Evolutionary conservation across 164 flowering plant genomes (phyloP).

Genomic region (Litsea cubeba): DNA sequence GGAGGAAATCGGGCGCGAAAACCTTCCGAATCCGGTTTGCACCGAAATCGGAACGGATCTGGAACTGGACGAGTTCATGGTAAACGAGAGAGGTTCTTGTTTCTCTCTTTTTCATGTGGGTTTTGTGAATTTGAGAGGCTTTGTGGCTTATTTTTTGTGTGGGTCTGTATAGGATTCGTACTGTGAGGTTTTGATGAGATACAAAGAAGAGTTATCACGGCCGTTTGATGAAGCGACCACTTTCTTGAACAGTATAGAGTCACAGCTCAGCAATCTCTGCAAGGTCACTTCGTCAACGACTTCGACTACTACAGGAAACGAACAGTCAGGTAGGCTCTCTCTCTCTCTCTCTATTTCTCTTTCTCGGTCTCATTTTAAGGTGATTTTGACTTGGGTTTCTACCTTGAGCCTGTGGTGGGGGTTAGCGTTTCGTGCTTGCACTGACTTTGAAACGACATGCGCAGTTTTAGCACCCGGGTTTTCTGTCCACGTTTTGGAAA

Average conservation of each 20-base stretch:
- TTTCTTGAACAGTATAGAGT: conserved; percentile 52
- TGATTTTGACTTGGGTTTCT: not conserved
- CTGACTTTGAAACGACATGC: not conserved
- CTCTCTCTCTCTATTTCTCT: not conserved
- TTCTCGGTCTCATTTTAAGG: not conserved
- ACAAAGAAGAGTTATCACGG: conserved; percentile 59
- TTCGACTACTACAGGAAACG: conserved; percentile 1
- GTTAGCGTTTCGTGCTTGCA: too few relatives aligned
- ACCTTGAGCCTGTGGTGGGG: not conserved
- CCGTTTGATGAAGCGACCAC: conserved; percentile 73
- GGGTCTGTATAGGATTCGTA: conserved; percentile 39
- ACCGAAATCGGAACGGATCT: conserved; percentile 56
- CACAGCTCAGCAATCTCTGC: conserved; percentile 60
- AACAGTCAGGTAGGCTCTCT: conserved; percentile 18
- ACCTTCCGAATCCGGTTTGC: conserved; percentile 14
- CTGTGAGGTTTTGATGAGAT: conserved; percentile 53
- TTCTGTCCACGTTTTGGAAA: not conserved
- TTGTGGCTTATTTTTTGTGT: not conserved
- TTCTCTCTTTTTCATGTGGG: not conserved
- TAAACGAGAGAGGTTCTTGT: conserved; percentile 7
- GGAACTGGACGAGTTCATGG: conserved; percentile 90
- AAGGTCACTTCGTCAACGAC: conserved; percentile 29
- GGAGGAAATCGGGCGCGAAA: conserved; percentile 48
- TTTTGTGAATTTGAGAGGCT: not conserved
- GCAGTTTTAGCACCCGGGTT: not conserved